Evolutionary conservation across 177 flowering plant species (phyloP), one percentile per base, ranked within the genome.

Genomic region (Vitis hybrid): DNA sequence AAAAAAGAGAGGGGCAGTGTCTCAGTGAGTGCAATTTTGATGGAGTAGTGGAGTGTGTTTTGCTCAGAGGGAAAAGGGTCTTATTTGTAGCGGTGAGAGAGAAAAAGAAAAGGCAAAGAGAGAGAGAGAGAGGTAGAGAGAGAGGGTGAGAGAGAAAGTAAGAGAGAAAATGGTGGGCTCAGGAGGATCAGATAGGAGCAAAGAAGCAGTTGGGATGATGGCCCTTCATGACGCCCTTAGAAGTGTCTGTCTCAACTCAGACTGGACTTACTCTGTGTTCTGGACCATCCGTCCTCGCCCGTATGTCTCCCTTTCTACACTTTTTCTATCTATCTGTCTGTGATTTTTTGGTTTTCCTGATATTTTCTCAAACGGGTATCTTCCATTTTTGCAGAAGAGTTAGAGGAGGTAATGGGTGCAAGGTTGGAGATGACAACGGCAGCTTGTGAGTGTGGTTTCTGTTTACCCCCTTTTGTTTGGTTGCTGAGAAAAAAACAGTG

Each of bases 181-280:
- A 81, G 94, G 84, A 78, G 85, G 70, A 81, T 73, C 82, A 80
- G 93, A 89, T 75, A 94, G 97, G 71, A 92, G 97, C 97, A 94
- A 92, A 88, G 97, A 94, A 83, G 97, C 98, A 13, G 97, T 94
- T 76, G 97, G 98, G 86, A 94, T 94, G 98, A 91, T 94, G 97
- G 98, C 97, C 76, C 97, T 94, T 86, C 97, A 94, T 77, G 98
- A 92, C 81, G 91, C 98, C 75, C 98, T 94, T 59, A 83, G 95
- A 83, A 86, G 76, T 75, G 89, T 92, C 80, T 94, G 97, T 83
- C 86, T 93, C 72, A 89, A 81, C 82, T 79, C 99, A 61, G 98
- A 94, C 81, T 94, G 99, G 99, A 90, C 90, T 85, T 94, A 94
- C 90, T 93, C 98, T 78, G 99, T 94, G 73, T 94, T 94, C 94